Base-by-base conservation (phyloP, 768 basidiomycete species). In the Asterophora parasitica region DNA sequence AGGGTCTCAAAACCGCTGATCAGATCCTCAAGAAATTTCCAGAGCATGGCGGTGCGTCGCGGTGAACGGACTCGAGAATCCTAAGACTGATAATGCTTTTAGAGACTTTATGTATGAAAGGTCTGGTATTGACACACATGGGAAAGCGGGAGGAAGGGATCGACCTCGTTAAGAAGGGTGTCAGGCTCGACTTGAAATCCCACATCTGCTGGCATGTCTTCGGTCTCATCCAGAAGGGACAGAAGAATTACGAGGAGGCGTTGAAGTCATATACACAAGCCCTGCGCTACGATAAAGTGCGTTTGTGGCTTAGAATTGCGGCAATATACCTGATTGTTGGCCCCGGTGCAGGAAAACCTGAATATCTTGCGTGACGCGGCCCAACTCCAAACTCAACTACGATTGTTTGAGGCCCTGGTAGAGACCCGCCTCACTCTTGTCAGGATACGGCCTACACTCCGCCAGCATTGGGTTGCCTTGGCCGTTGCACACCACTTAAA, bases 191-290 rank as follows among this genome's bases (percentile, higher is more conserved):
- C 67, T 68, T 90, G 46, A 84, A 79, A 27, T 93, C 91, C 15
- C 93, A 97, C 60, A 97, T 99, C 61, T 87, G 85, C 62, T 98
- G 96, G 94, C 96, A 99, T 67, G 95, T 98, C 54, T 88, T 92
- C 63, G 96, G 92, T 20, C 85, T 99, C 59, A 82, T 96, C 16
- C 88, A 93, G 64, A 92, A 95, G 65, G 86, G 85, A 7, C 89
- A 96, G 64, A 93, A 88, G 67, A 92, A 95, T 61, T 97, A 92
- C 58, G 90, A 91, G 55, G 92, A 94, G 59, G 93, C 96, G 0
- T 75, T 92, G 58, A 89, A 92, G 59, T 93, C 92, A 19, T 98
- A 97, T 65, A 81, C 78, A 1, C 88, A 91, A 70, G 95, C 94
- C 2, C 71, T 94, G 54, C 78, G 79, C 51, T 89, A 88, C 59